These are phyloP conservation scores for Dianthus caryophyllus DNA, from an alignment of 148 eudicot genomes.

Conservation along the genomic window DNA sequence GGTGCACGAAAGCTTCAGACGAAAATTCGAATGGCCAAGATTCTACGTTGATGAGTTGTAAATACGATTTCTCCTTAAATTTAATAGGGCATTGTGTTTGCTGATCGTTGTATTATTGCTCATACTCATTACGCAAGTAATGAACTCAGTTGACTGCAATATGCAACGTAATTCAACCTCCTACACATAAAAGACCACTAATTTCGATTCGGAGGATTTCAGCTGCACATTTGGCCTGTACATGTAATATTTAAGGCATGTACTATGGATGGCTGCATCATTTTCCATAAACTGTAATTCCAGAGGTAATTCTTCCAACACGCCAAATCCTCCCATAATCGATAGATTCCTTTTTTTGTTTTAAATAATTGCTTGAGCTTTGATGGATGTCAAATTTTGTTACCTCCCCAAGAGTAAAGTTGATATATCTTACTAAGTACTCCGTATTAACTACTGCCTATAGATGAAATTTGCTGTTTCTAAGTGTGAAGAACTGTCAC, in stretches of 20 bases:
- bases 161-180: neutral
- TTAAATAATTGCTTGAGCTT: no score
- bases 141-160: neutral
- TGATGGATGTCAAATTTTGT: neutral
- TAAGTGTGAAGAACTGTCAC: no score
- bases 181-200: neutral
- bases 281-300: neutral
- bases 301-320: neutral
- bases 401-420: no score
- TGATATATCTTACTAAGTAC: no score
- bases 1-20: slow-evolving; percentile 49
- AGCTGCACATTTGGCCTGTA: neutral
- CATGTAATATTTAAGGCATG: neutral
- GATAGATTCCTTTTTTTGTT: no score
- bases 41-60: slow-evolving; percentile 30
- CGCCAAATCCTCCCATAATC: no score
- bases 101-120: no score
- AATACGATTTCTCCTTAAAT: neutral
- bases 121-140: neutral
- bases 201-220: neutral
- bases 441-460: no score
- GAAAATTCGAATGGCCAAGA: slow-evolving; percentile 41
- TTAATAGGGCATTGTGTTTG: neutral
- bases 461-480: no score
- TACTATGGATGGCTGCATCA: slow-evolving; percentile 1